Base-by-base conservation (phyloP, 306 rosid species). In the Ormosia emarginata region DNA sequence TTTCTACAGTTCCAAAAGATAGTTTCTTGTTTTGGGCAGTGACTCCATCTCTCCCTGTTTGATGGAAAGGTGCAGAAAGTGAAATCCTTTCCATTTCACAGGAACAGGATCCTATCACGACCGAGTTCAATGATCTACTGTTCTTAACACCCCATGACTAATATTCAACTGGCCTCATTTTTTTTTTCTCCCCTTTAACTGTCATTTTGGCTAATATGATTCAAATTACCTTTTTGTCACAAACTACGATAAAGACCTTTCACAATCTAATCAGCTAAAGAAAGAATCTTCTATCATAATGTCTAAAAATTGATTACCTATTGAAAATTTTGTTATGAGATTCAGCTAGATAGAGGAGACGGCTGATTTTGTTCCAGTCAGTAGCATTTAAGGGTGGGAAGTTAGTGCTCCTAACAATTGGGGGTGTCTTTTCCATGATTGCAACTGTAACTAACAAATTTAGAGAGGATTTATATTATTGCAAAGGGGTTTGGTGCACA, bases 221-320 rank as follows among this genome's bases (percentile, higher is more conserved):
- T 71, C 41, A 8, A 36, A 17, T 6, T 8, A 2, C 37, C 71
- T 50, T 62, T 76, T 61, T 70, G 18, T 67, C 46, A 32, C 84
- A 72, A 56, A 71, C 79, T 62, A 71, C 12, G 49, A 53, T 55
- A 53, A 71, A 58, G 75, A 49, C 56, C 7, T 56, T 58, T 62
- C 37, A 50, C 82, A 70, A 70, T 59, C 62, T 52, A 79, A 61
- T 82, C 57, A 52, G 10, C 71, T 40, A 40, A 58, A 65, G 12
- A 69, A 68, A 63, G 89, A 61, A 44, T 80, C 76, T 74, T 80
- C 77, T 8, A 53, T 56, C 75, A 74, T 67, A 44, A 59, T 79
- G 82, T 44, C 83, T 56, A 3, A 52, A 77, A 29, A 70, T 79
- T 83, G 69, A 80, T 70, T 80, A 57, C 78, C 64, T 40, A 75